A percentile compares a stretch with the other conserved stretches of the same genome.
phyloP scores from a whole-genome alignment of 805 yeast genomes.

The Kodamaea kakaduensis region DNA sequence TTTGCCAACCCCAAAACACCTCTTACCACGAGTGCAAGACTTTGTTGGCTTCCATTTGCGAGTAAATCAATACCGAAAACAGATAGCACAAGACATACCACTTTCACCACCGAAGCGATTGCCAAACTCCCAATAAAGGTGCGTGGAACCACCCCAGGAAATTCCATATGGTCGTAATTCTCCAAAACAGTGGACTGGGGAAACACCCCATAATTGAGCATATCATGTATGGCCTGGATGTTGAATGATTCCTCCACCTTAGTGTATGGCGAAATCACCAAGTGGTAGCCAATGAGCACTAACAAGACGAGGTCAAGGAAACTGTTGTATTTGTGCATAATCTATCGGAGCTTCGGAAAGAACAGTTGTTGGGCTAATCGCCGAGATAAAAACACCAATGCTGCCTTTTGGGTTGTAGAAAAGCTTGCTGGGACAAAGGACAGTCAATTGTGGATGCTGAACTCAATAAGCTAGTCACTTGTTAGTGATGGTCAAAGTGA shows the following conservation, averaged over 20 bases:
- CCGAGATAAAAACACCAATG: no score
- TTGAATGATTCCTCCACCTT: constrained; percentile 95
- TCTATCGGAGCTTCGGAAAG: no score
- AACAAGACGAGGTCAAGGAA: constrained; percentile 26
- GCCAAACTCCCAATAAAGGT: constrained; percentile 71
- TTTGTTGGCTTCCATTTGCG: constrained; percentile 15
- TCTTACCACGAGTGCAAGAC: constrained; percentile 52
- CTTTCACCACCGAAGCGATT: constrained; percentile 45
- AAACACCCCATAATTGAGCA: constrained; percentile 56
- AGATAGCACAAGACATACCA: constrained; percentile 17
- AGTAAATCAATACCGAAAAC: constrained; percentile 20
- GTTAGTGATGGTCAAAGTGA: no score
- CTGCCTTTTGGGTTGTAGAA: no score
- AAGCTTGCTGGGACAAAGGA: no score
- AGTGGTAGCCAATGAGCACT: constrained; percentile 44
- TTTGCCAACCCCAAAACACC: constrained; percentile 61
- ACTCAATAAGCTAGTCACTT: no score
- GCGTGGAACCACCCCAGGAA: constrained; percentile 89
- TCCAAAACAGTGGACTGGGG: constrained; percentile 27
- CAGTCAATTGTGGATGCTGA: no score
- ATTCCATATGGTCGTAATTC: constrained; percentile 66
- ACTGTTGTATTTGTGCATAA: constrained; percentile 10
- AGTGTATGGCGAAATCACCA: constrained; percentile 69
- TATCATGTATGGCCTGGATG: constrained; percentile 83
- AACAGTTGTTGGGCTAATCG: no score